phyloP scores from a whole-genome alignment of 129 eudicot species.

The Pseudognaphalium luteoalbum region DNA sequence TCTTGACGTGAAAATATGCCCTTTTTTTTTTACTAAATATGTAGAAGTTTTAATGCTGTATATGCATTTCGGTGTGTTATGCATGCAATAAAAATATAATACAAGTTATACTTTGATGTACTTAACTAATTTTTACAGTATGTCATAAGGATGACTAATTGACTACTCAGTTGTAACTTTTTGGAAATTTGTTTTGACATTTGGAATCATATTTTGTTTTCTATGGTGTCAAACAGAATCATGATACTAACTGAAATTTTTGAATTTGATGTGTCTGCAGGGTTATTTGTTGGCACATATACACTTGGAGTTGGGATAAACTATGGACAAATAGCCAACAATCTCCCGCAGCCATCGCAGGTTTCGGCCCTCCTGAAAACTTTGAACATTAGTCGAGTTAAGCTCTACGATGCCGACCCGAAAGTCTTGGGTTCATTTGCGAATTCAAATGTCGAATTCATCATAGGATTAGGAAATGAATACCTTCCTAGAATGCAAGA shows the following conservation, averaged over 20 bases:
- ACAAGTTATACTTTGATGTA: no score
- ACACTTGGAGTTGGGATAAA: constrained; percentile 83
- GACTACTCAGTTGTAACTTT: not conserved
- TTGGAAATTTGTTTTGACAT: not conserved
- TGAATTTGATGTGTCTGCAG: constrained; percentile 29
- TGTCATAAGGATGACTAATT: not conserved
- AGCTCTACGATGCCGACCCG: constrained; percentile 88
- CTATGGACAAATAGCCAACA: constrained; percentile 90
- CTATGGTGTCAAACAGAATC: constrained; percentile 1
- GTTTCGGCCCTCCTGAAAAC: constrained; percentile 60
- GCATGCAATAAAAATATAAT: no score
- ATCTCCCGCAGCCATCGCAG: constrained; percentile 69
- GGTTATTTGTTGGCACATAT: constrained; percentile 27
- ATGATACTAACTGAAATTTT: not conserved
- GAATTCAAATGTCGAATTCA: constrained; percentile 59
- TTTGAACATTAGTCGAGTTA: constrained; percentile 64
- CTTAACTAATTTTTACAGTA: not conserved
- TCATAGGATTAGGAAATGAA: constrained; percentile 81
- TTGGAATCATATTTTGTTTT: not conserved
- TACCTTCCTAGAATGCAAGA: constrained; percentile 64
- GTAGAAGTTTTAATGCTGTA: no score
- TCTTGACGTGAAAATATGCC: no score
- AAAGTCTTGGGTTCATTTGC: constrained; percentile 73
- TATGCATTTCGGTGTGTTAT: no score
- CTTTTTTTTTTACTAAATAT: no score